Evolutionary conservation across 139 green algal genomes (phyloP).

Genomic region (Tetraselmis striata): DNA sequence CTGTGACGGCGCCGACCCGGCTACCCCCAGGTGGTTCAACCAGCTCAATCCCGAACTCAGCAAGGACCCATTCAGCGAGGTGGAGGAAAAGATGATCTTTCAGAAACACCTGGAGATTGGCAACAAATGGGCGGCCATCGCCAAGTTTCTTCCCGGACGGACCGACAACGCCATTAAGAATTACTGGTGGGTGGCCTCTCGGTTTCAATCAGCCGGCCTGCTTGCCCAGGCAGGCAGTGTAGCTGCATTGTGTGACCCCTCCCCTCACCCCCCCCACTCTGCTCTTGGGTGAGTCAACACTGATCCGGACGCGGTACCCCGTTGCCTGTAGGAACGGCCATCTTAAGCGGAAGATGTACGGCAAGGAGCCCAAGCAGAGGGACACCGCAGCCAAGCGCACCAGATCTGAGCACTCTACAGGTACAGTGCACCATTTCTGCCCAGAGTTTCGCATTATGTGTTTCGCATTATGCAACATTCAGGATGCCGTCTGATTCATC

Average conservation of each 20-base stretch:
- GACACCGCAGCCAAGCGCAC: neutral
- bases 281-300: too few species aligned
- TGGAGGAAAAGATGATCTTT: conserved; percentile 38
- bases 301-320: too few species aligned
- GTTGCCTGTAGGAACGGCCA: neutral
- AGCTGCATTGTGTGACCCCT: too few species aligned
- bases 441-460: too few species aligned
- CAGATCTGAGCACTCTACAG: neutral
- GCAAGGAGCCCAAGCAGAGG: neutral
- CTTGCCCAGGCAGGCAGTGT: too few species aligned
- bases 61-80: conserved; percentile 30
- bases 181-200: too few species aligned
- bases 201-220: too few species aligned
- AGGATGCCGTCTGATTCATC: too few species aligned
- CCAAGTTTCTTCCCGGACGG: conserved; percentile 58
- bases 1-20: too few species aligned
- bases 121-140: conserved; percentile 79
- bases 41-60: conserved; percentile 21
- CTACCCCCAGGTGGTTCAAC: conserved; percentile 6
- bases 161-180: conserved; percentile 95
- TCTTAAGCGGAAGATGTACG: neutral
- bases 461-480: too few species aligned
- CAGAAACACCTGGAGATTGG: conserved; percentile 55
- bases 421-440: neutral
- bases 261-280: too few species aligned